Base-by-base conservation (phyloP, 108 stramenopile genomes). In the Skeletonema marinoi region DNA sequence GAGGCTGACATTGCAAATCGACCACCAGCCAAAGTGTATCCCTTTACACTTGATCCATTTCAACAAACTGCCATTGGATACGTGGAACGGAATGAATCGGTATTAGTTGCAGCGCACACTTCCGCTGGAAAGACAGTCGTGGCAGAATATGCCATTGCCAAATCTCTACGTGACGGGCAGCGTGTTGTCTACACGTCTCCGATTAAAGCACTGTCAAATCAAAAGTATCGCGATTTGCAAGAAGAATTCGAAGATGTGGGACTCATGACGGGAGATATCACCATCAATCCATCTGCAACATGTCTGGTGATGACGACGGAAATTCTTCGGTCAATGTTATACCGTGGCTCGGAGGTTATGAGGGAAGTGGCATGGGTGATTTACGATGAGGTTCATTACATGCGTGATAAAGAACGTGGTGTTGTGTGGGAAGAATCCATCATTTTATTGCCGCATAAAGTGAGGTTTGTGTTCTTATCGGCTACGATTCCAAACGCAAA, bases 291-390 rank as follows among this genome's bases (percentile, higher is more conserved):
- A 4, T 85, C 84, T 61, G 98, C 98, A 2, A 96, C 95, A 7
- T 94, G 92, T 66, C 86, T 99, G 3, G 97, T 99, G 74, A 95
- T 99, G 98, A 99, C 98, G 32, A 99, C 99, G 12, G 98, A 99
- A 79, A 99, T 99, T 88, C 75, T 99, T 11, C 88, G 99, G 32
- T 87, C 86, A 42, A 99, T 99, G 99, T 87, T 99, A 16, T 99
- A 99, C 78, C 94, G 99, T 32, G 99, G 99, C 16, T 90, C 93
- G 48, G 99, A 99, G 50, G 79, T 99, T 29, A 96, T 99, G 89
- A 86, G 98, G 31, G 98, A 99, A 70, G 97, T 99, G 12, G 98
- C 94, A 3, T 99, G 98, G 97, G 98, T 98, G 3, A 92, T 99
- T 32, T 97, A 90, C 74, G 98, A 98, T 78, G 98, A 98, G 78